phyloP scores from a whole-genome alignment of 148 eudicot species.

The Tetragonia tetragonoides region DNA sequence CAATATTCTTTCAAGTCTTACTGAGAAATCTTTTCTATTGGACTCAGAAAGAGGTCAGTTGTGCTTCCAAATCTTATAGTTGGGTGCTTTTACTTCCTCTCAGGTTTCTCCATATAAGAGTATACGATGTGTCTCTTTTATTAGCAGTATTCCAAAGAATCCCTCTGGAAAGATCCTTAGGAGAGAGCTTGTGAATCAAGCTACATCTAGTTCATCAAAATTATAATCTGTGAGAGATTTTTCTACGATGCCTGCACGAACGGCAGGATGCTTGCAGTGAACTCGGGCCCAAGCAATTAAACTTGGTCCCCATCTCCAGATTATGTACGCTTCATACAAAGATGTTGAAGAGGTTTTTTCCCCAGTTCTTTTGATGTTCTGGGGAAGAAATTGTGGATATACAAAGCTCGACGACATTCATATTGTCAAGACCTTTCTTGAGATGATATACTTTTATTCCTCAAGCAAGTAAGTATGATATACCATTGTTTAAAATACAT shows the following conservation, averaged over 20 bases:
- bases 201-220: slow-evolving; percentile 38
- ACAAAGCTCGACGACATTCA: background rate
- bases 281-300: background rate
- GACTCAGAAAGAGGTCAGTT: background rate
- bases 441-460: background rate
- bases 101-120: slow-evolving; percentile 96
- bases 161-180: slow-evolving; percentile 82
- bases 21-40: too few relatives aligned
- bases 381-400: too few relatives aligned
- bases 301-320: too few relatives aligned
- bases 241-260: background rate
- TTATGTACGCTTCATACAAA: too few relatives aligned
- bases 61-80: background rate
- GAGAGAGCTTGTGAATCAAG: slow-evolving; percentile 63
- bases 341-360: too few relatives aligned
- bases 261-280: background rate
- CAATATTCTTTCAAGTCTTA: too few relatives aligned
- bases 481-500: background rate
- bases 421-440: background rate
- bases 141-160: slow-evolving; percentile 65
- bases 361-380: too few relatives aligned
- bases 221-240: slow-evolving; percentile 14
- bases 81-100: background rate
- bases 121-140: slow-evolving; percentile 70
- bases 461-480: background rate